Base-by-base conservation (phyloP, 805 yeast species). In the Kurtzmaniella cleridarum region DNA sequence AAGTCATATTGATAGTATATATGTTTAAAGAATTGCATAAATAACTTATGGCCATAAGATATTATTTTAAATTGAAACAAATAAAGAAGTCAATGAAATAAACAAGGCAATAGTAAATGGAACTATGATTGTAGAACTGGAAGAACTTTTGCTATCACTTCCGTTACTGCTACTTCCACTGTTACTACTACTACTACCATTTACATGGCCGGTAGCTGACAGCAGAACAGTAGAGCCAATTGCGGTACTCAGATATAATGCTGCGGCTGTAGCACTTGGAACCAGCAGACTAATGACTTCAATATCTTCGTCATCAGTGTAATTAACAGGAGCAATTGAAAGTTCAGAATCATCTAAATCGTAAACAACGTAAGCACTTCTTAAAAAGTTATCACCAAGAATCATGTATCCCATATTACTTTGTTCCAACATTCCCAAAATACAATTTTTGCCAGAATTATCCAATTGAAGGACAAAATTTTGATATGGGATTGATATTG, bases 381-480 rank as follows among this genome's bases (percentile, higher is more conserved):
- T 67, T 47, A 84, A 60, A 51, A 84, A 74, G 33, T 75, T 71
- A 51, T 82, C 88, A 11, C 93, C 93, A 28, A 84, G 62, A 39
- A 80, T 33, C 7, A 33, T n/a, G 36, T 8, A 33, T 6, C 24
- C 28, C n/a, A 23, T n/a, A 7, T 14, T 11, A 20, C 24, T 20
- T 11, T 14, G 17, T 13, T n/a, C 29, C 5, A n/a, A n/a, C 10
- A 33, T 5, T 12, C 36, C 36, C 11, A 33, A 33, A 16, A 23
- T 23, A 28, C 36, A 33, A 3, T 13, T 9, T 20, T n/a, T 28
- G 24, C 16, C 30, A 10, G 32, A 12, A 12, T 13, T 5, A 28
- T 13, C 32, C 16, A 5, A 5, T 30, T 30, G n/a, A 8, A 12
- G 5, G 6, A 36, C n/a, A 29, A 41, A 15, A 18, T 30, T 35